These are phyloP conservation scores for Trametes villosa DNA, from an alignment of 768 basidiomycete species.

Conservation along the genomic window DNA sequence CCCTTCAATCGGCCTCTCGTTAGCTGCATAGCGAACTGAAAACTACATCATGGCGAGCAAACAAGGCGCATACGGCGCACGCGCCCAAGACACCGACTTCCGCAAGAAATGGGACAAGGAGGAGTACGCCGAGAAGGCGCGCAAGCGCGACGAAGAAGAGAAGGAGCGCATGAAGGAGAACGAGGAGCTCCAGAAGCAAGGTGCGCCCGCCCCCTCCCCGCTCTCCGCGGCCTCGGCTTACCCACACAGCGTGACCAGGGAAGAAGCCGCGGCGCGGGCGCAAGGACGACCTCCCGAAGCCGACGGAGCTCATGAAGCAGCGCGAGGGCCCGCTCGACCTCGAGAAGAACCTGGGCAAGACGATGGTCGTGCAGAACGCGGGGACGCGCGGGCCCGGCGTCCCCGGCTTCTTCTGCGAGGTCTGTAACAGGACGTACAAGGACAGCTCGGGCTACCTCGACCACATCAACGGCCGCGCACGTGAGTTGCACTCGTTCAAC, in stretches of 20 bases:
- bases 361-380: slow-evolving; percentile 88
- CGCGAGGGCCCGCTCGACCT: slow-evolving; percentile 85
- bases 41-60: slow-evolving; percentile 25
- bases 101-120: slow-evolving; percentile 96
- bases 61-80: slow-evolving; percentile 40
- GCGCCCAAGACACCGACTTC: slow-evolving; percentile 69
- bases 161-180: slow-evolving; percentile 84
- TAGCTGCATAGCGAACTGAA: background rate
- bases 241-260: slow-evolving; percentile 49
- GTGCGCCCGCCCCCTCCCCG: slow-evolving; percentile 41
- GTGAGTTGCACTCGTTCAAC: slow-evolving; percentile 54
- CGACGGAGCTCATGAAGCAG: slow-evolving; percentile 91
- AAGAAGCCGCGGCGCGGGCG: slow-evolving; percentile 76
- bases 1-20: background rate
- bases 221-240: background rate
- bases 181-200: slow-evolving; percentile 83
- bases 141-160: slow-evolving; percentile 80
- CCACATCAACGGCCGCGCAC: slow-evolving; percentile 92
- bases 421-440: slow-evolving; percentile 90
- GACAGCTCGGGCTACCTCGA: slow-evolving; percentile 94
- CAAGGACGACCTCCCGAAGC: slow-evolving; percentile 85
- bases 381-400: slow-evolving; percentile 85
- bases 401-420: slow-evolving; percentile 93
- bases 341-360: slow-evolving; percentile 94
- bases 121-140: slow-evolving; percentile 84